These are phyloP conservation scores for Phialocephala sp. DNA, from an alignment of 2,329 filamentous ascomycete genomes.

Conservation along the genomic window DNA sequence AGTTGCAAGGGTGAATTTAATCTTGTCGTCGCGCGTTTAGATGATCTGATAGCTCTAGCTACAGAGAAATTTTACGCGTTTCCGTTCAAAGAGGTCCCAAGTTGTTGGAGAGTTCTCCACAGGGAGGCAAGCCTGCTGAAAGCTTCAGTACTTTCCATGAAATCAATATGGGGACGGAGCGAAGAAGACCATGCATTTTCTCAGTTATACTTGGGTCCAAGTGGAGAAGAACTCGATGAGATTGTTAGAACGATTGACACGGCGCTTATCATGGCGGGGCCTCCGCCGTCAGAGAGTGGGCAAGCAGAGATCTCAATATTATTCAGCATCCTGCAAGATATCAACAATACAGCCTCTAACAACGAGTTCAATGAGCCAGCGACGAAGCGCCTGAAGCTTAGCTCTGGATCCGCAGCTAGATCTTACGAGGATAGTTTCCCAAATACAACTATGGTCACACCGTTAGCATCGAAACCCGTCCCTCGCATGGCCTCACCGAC, in stretches of 20 bases:
- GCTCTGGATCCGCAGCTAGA: not conserved
- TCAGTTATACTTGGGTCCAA: not conserved
- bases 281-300: constrained; percentile 16
- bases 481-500: constrained; percentile 52
- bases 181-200: not conserved
- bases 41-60: constrained; percentile 63
- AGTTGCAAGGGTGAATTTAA: constrained; percentile 18
- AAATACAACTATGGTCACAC: constrained; percentile 45
- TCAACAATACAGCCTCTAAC: constrained; percentile 8
- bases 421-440: constrained; percentile 30
- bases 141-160: constrained; percentile 49
- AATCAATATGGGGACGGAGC: constrained; percentile 26
- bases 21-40: constrained; percentile 47
- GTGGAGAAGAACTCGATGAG: constrained; percentile 30
- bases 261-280: constrained; percentile 43
- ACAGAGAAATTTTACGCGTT: constrained; percentile 73
- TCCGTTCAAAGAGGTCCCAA: constrained; percentile 68
- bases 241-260: constrained; percentile 42
- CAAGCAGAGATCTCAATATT: constrained; percentile 55
- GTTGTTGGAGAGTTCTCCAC: constrained; percentile 73
- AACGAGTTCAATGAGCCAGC: constrained; percentile 9
- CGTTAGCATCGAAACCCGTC: constrained; percentile 50
- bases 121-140: constrained; percentile 72
- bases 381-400: constrained; percentile 34
- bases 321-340: constrained; percentile 70